Base-by-base conservation (phyloP, 805 yeast genomes). In the Lipomyces kockii region DNA sequence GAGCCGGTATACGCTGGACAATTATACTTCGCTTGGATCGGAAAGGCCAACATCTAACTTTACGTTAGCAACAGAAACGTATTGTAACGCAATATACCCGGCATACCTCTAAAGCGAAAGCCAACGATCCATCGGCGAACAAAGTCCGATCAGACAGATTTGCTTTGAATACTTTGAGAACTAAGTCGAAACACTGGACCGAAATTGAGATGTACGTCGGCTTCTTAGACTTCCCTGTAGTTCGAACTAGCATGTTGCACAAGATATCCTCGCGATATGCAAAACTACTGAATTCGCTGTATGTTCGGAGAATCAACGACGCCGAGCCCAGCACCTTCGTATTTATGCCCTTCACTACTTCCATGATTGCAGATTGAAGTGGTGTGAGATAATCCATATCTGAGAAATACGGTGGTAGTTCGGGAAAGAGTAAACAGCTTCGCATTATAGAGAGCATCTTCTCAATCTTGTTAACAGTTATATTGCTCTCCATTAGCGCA, bases 391-490 rank as follows among this genome's bases (percentile, higher is more conserved):
- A 84, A 22, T 77, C 74, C 53, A 81, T 79, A 75, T 92, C 97
- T 3, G 79, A 76, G 43, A 81, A 81, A 69, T 81, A 82, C 37
- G 81, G 85, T 8, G 92, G 89, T 49, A 91, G 80, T 12, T 89
- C 82, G 0, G 96, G 97, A 76, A 89, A 92, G 53, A 90, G 80
- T 0, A 90, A 85, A 65, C 92, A 86, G 17, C 87, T 81, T 72
- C 85, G 86, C 74, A 94, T 83, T 4, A 87, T 78, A n/a, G 79
- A 79, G 49, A 91, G 76, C n/a, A 89, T 80, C 27, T 76, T 79
- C 55, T 81, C 84, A n/a, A 86, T 80, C 62, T 77, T 73, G 7
- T 73, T 77, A 76, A 82, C 27, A 64, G 78, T 34, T 71, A 73
- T 25, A 22, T 29, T 22, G 7, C 34, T 9, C 79, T 79, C 55